Evolutionary conservation across 108 stramenopile species (phyloP).

Genomic region (Seminavis robusta): DNA sequence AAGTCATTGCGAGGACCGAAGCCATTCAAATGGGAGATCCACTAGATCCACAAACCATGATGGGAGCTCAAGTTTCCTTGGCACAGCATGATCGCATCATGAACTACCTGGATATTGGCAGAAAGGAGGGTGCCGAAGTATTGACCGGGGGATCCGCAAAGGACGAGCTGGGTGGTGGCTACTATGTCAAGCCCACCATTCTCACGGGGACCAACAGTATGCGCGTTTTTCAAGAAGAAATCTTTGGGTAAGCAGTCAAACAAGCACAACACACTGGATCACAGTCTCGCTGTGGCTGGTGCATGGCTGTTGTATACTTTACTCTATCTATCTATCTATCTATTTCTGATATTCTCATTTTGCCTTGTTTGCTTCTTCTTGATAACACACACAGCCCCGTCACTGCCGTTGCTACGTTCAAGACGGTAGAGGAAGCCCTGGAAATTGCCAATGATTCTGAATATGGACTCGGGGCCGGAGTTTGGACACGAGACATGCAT

Average conservation of each 20-base stretch:
- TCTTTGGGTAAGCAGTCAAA: neutral
- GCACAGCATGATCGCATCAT: neutral
- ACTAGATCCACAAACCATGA: slow-evolving; percentile 18
- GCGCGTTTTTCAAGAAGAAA: slow-evolving; percentile 2
- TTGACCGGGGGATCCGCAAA: slow-evolving; percentile 3
- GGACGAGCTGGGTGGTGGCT: slow-evolving; percentile 11
- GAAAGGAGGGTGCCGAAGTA: slow-evolving; percentile 1
- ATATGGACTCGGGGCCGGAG: slow-evolving; percentile 52
- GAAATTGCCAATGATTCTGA: slow-evolving; percentile 55
- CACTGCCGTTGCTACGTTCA: slow-evolving; percentile 34
- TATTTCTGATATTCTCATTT: too few relatives aligned
- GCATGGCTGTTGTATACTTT: slow-evolving; percentile 4
- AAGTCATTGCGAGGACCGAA: slow-evolving; percentile 28
- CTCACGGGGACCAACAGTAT: neutral
- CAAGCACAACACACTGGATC: neutral
- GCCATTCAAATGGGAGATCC: slow-evolving; percentile 41
- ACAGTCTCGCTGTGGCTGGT: slow-evolving; percentile 1
- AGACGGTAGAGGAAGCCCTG: slow-evolving; percentile 42
- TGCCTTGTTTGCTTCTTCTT: too few relatives aligned
- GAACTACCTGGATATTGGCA: slow-evolving; percentile 14
- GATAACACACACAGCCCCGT: too few relatives aligned
- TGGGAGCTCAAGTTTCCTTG: slow-evolving; percentile 19
- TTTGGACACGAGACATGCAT: slow-evolving; percentile 40
- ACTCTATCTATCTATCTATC: slow-evolving; percentile 12
- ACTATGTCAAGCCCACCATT: slow-evolving; percentile 21